phyloP scores from a whole-genome alignment of 495 filamentous ascomycete species.

The Penicillium roqueforti region DNA sequence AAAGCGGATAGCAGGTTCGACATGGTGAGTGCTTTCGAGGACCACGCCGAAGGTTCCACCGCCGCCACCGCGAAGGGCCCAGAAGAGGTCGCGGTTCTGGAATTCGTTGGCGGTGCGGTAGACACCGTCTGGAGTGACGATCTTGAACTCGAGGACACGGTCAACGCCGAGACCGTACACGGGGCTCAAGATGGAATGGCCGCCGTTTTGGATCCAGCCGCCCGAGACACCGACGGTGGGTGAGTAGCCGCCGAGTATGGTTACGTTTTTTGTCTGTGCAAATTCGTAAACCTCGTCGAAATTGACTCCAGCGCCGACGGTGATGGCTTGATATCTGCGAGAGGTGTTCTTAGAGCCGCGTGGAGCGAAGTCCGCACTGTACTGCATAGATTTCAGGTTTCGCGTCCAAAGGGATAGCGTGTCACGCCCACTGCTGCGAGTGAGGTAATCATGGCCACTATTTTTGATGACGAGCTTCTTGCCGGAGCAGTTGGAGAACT shows the following conservation, averaged over 20 bases:
- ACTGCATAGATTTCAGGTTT: slow-evolving; percentile 38
- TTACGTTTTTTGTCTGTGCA: slow-evolving; percentile 24
- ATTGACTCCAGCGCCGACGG: slow-evolving; percentile 49
- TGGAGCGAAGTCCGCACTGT: slow-evolving; percentile 11
- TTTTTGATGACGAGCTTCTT: slow-evolving; percentile 46
- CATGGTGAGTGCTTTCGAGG: slow-evolving; percentile 41
- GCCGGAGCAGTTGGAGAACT: slow-evolving; percentile 16
- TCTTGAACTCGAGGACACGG: slow-evolving; percentile 41
- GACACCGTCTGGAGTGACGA: slow-evolving; percentile 43
- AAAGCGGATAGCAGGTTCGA: not conserved
- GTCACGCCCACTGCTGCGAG: slow-evolving; percentile 49
- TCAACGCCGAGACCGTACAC: slow-evolving; percentile 47
- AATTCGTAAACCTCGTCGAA: slow-evolving; percentile 43
- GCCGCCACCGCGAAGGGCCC: slow-evolving; percentile 53
- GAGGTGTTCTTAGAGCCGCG: not conserved
- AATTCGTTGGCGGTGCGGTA: slow-evolving; percentile 38
- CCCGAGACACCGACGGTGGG: slow-evolving; percentile 21
- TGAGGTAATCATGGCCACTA: slow-evolving; percentile 52
- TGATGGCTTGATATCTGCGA: slow-evolving; percentile 28
- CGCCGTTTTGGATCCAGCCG: slow-evolving; percentile 41
- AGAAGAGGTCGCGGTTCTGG: slow-evolving; percentile 47
- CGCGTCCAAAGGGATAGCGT: slow-evolving; percentile 53
- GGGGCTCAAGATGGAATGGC: slow-evolving; percentile 38
- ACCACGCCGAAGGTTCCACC: slow-evolving; percentile 54
- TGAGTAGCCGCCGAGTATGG: not conserved